phyloP scores from a whole-genome alignment of 306 rosid genomes.

The Pueraria montana region DNA sequence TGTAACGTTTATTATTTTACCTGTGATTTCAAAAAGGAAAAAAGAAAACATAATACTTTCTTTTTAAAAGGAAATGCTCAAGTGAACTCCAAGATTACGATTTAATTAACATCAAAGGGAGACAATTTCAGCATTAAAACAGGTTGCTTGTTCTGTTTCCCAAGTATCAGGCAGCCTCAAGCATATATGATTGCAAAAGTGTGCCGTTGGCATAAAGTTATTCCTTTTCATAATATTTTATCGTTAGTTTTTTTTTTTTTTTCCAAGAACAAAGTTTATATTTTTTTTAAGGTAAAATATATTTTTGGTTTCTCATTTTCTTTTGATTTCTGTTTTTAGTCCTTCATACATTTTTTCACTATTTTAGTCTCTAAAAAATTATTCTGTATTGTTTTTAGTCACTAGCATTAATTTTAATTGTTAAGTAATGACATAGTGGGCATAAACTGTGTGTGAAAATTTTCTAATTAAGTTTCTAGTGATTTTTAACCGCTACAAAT shows the following conservation, averaged over 20 bases:
- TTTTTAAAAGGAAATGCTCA: neutral
- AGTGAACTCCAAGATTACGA: neutral
- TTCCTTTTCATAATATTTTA: neutral
- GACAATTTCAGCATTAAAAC: conserved; percentile 23
- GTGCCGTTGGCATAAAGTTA: neutral
- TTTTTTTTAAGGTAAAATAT: too few species aligned
- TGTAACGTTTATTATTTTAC: neutral
- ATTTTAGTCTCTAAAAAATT: too few species aligned
- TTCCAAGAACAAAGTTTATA: neutral
- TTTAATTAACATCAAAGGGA: neutral
- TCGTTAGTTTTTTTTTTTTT: neutral
- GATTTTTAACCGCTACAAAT: too few species aligned
- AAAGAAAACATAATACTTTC: neutral
- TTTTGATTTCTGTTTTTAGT: too few species aligned
- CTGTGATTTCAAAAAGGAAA: neutral
- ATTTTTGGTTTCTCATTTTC: too few species aligned
- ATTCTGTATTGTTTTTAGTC: too few species aligned
- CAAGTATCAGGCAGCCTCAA: neutral
- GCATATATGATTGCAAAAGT: neutral
- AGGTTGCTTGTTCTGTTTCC: conserved; percentile 31
- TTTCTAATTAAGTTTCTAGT: too few species aligned
- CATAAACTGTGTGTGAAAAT: too few species aligned
- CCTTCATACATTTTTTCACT: too few species aligned
- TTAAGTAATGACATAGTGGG: too few species aligned
- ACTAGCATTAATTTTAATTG: too few species aligned